These are phyloP conservation scores for Cornus kousa DNA, from an alignment of 148 eudicot species.

Conservation along the genomic window DNA sequence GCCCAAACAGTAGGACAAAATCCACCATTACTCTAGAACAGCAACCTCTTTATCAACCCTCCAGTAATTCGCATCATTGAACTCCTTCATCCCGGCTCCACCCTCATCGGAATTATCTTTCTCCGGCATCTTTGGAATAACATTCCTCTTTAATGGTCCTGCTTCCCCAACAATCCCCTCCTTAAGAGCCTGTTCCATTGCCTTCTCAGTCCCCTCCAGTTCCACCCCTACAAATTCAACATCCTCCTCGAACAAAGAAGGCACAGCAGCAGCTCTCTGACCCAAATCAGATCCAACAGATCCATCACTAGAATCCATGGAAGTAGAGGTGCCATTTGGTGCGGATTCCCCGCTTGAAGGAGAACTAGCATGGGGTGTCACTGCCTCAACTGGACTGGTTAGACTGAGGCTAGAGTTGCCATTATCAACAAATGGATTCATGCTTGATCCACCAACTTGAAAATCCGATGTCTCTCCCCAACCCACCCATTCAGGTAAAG, in stretches of 20 bases:
- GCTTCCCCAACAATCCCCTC: constrained; percentile 99
- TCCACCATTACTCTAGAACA: constrained; percentile 53
- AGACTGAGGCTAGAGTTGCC: constrained; percentile 18
- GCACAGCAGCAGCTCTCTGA: constrained; percentile 42
- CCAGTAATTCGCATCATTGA: constrained; percentile 94
- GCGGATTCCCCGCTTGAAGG: constrained; percentile 31
- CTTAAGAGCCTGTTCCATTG: constrained; percentile 92
- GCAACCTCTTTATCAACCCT: constrained; percentile 87
- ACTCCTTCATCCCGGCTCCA: constrained; percentile 62
- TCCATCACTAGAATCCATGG: constrained; percentile 28
- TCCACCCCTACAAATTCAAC: constrained; percentile 99
- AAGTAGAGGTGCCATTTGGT: constrained; percentile 43
- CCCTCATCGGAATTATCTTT: constrained; percentile 48
- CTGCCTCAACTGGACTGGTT: constrained; percentile 29
- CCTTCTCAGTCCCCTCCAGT: constrained; percentile 86
- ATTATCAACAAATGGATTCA: constrained; percentile 65
- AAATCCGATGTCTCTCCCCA: constrained; percentile 67
- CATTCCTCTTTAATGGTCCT: constrained; percentile 69
- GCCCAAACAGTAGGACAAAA: not conserved
- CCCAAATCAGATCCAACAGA: constrained; percentile 29
- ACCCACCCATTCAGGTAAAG: constrained; percentile 74
- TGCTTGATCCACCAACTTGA: constrained; percentile 54
- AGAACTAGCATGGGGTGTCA: constrained; percentile 16
- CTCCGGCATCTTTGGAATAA: constrained; percentile 35
- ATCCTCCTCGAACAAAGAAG: constrained; percentile 93